Base-by-base conservation (phyloP, 163 green algal species). In the Chlamydomonas reinhardtii region DNA sequence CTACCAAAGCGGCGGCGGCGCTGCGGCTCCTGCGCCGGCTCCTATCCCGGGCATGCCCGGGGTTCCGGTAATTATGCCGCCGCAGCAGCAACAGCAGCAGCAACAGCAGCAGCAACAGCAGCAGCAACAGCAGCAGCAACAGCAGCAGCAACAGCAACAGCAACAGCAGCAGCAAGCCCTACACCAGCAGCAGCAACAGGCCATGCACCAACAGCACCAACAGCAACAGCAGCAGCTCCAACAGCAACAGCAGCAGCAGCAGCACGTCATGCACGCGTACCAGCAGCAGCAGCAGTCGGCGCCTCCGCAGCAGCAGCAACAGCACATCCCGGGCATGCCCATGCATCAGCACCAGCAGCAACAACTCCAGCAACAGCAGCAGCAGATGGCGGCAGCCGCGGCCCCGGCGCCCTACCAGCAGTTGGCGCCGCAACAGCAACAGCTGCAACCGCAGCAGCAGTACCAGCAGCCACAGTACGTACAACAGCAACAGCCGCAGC, bases 351-450 rank as follows among this genome's bases (percentile, higher is more conserved):
- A 69, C 17, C 66, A 73, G 66, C n/a, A 73, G n/a, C 66, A 37
- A 0, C 66, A 37, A 2, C 32, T 2, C 9, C 66, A 73, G 66
- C 25, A 27, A 31, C 66, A 12, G n/a, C 66, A 39, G 39, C 71
- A 32, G 35, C 71, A 76, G n/a, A n/a, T n/a, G n/a, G n/a, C n/a
- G n/a, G 37, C 37, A 76, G 35, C 71, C 8, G 69, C 71, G 61
- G 71, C 71, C 54, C 24, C 71, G n/a, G n/a, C n/a, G n/a, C n/a
- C n/a, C n/a, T n/a, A 76, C 1, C 39, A 76, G 15, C 71, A 76
- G 37, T 35, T 61, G 20, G 16, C 24, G 35, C 71, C 64, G 15
- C 39, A 76, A 3, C 71, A 64, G 37, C 48, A 56, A 56, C 48
- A 56, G 5, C 17, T 56, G 48, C 48, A 17, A 17, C 11, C 48